Evolutionary conservation across 2,329 filamentous ascomycete genomes (phyloP).

Genomic region (Verticillium isaacii): DNA sequence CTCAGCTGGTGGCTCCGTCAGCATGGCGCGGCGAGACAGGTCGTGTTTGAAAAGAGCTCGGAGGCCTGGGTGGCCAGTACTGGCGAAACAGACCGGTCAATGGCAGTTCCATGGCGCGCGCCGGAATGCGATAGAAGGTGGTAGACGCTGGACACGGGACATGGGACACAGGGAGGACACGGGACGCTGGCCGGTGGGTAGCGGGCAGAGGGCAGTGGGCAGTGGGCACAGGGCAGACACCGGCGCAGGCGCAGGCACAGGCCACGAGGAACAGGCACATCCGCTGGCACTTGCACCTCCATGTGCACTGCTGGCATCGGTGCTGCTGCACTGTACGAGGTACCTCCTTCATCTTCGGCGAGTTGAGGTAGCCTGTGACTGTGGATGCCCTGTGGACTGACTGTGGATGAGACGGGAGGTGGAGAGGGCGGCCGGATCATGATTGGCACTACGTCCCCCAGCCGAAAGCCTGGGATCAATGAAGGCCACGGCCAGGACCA

Average conservation of each 20-base stretch:
- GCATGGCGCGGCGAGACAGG: neutral
- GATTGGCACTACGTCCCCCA: neutral
- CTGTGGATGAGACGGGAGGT: neutral
- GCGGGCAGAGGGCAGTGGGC: no score
- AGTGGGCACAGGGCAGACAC: no score
- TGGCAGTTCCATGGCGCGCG: neutral
- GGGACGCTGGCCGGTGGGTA: neutral
- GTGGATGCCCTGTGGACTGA: neutral
- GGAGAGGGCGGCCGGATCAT: neutral
- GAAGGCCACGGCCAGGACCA: neutral
- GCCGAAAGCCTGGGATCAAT: neutral
- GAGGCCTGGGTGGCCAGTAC: neutral
- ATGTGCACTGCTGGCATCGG: no score
- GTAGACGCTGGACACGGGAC: neutral
- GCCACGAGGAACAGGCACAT: neutral
- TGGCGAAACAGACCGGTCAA: neutral
- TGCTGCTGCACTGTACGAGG: neutral
- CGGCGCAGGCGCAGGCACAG: neutral
- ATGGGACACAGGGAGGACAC: neutral
- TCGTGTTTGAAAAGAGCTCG: neutral
- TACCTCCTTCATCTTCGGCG: neutral
- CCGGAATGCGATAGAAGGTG: conserved; percentile 4
- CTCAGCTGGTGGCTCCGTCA: neutral
- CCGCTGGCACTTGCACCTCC: neutral
- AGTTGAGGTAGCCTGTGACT: neutral